Conservation (phyloP, 371 early-diverging fungal species). For the Mortierella sp. region DNA sequence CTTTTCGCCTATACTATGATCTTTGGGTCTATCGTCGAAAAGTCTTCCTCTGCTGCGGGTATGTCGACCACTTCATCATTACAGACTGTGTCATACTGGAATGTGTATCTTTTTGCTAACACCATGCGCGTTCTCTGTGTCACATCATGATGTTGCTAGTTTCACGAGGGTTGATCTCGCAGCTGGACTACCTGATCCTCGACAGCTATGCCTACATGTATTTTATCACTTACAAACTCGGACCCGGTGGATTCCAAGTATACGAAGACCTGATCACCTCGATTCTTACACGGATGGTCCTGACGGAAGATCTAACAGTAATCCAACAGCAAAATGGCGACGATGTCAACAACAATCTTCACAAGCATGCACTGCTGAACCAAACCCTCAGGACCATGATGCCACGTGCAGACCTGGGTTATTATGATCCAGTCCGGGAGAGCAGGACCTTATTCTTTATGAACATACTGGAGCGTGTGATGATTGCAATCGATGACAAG, state of each 20-base stretch:
- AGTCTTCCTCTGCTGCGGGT: constrained; percentile 30
- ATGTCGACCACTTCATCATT: background rate
- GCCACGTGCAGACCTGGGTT: constrained; percentile 38
- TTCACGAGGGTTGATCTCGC: constrained; percentile 17
- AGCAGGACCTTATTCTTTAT: constrained; percentile 62
- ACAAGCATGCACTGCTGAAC: constrained; percentile 32
- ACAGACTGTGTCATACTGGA: background rate
- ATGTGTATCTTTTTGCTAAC: background rate
- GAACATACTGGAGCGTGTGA: constrained; percentile 65
- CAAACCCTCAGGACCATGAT: constrained; percentile 39
- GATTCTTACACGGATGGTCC: constrained; percentile 41
- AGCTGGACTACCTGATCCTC: constrained; percentile 39
- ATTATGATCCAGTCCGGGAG: constrained; percentile 51
- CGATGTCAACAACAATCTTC: constrained; percentile 4
- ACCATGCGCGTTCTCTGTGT: no score
- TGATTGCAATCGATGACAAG: constrained; percentile 57
- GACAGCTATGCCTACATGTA: constrained; percentile 50
- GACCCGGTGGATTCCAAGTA: constrained; percentile 48
- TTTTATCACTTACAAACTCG: constrained; percentile 43
- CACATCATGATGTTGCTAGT: constrained; percentile 10
- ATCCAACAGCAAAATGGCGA: constrained; percentile 3
- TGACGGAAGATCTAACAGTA: constrained; percentile 11
- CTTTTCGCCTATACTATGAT: constrained; percentile 53
- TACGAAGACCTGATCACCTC: constrained; percentile 50
- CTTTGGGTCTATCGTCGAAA: constrained; percentile 43